Conservation (phyloP, 108 stramenopile genomes). For the Nitzschia sp. region DNA sequence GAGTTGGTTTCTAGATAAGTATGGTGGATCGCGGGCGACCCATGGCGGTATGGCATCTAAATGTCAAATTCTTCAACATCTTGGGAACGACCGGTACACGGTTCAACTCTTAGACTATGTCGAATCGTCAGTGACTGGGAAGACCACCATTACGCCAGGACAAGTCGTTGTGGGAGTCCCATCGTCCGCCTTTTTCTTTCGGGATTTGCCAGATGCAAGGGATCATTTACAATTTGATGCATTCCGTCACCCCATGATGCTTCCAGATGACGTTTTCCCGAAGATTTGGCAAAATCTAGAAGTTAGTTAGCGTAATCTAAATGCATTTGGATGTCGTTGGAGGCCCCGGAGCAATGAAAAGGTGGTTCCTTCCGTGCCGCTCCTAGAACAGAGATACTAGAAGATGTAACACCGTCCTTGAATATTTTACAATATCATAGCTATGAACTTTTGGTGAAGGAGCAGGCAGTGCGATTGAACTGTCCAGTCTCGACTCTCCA, state of each 20-base stretch:
- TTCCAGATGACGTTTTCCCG: conserved; percentile 36
- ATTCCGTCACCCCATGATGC: conserved; percentile 38
- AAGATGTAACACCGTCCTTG: too few species aligned
- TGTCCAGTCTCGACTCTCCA: too few species aligned
- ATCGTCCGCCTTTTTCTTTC: conserved; percentile 5
- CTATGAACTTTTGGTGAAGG: too few species aligned
- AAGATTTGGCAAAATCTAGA: conserved; percentile 21
- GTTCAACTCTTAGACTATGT: conserved; percentile 16
- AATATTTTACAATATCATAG: too few species aligned
- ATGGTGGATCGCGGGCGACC: too few species aligned
- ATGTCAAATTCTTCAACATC: conserved; percentile 28
- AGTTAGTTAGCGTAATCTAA: too few species aligned
- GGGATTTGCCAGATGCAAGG: conserved; percentile 13
- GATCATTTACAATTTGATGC: conserved; percentile 25
- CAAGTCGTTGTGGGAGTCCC: not conserved
- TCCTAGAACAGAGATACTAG: too few species aligned
- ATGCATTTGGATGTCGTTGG: too few species aligned
- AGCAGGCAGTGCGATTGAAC: too few species aligned
- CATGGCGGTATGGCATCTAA: not conserved
- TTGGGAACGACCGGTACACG: conserved; percentile 14
- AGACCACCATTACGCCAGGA: not conserved
- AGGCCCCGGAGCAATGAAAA: too few species aligned
- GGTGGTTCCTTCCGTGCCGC: too few species aligned
- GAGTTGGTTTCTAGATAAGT: too few species aligned
- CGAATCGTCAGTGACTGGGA: not conserved